These are phyloP conservation scores for Saccharomycopsis synnaedendra DNA, from an alignment of 805 yeast genomes.

Conservation along the genomic window DNA sequence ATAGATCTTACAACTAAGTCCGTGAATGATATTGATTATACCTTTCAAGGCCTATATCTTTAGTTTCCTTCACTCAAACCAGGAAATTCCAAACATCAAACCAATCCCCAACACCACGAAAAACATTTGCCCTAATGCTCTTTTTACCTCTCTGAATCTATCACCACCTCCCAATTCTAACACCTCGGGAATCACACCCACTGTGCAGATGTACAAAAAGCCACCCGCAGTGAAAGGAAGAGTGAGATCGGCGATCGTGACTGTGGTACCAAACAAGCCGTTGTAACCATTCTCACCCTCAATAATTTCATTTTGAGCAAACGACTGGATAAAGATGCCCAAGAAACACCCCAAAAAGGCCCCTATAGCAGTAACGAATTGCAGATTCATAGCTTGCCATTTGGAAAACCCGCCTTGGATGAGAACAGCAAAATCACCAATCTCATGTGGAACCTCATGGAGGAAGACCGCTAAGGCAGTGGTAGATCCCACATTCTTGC, in stretches of 20 bases:
- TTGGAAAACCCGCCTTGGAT: conserved; percentile 60
- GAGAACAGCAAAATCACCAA: conserved; percentile 68
- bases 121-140: conserved; percentile 34
- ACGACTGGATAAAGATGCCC: conserved; percentile 45
- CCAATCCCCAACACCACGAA: conserved; percentile 44
- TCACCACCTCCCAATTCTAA: conserved; percentile 31
- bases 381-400: conserved; percentile 55
- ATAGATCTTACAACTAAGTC: too few relatives aligned
- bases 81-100: conserved; percentile 42
- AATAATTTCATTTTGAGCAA: conserved; percentile 18
- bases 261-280: conserved; percentile 41
- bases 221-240: conserved; percentile 73
- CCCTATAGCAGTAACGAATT: conserved; percentile 54
- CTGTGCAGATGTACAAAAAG: conserved; percentile 59
- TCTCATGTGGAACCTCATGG: conserved; percentile 75
- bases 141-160: conserved; percentile 27
- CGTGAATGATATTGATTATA: too few relatives aligned
- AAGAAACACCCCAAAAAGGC: conserved; percentile 54
- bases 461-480: conserved; percentile 61
- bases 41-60: too few relatives aligned
- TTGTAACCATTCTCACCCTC: conserved; percentile 1
- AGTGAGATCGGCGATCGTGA: conserved; percentile 37
- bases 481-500: conserved; percentile 50
- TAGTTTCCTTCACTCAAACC: conserved; percentile 26
- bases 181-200: conserved; percentile 67